These are phyloP conservation scores for Rhodotorula kratochvilovae DNA, from an alignment of 768 basidiomycete genomes.

Conservation along the genomic window DNA sequence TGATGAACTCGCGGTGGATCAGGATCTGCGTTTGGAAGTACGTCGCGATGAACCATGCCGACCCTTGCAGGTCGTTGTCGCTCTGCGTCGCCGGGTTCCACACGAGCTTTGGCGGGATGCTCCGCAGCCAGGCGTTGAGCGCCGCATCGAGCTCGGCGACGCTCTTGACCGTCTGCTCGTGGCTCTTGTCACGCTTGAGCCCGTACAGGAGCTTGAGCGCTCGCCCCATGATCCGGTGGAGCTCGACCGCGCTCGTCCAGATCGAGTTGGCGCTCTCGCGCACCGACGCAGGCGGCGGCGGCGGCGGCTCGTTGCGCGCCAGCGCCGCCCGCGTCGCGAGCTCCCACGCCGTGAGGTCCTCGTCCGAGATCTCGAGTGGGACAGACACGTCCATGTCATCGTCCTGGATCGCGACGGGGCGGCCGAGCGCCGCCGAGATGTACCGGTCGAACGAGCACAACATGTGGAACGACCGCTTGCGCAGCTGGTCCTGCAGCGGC, in stretches of 20 bases:
- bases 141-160: constrained; percentile 19
- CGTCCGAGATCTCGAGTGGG: constrained; percentile 24
- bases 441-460: constrained; percentile 21
- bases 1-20: constrained; percentile 70
- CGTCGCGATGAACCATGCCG: constrained; percentile 57
- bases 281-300: background rate
- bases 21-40: constrained; percentile 56
- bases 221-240: constrained; percentile 9
- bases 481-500: constrained; percentile 62
- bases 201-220: constrained; percentile 6
- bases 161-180: constrained; percentile 5
- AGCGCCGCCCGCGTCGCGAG: background rate
- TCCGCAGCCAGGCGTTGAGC: constrained; percentile 32
- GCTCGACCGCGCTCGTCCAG: background rate
- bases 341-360: constrained; percentile 27
- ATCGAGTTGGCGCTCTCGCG: background rate
- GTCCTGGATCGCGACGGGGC: constrained; percentile 69
- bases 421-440: constrained; percentile 55
- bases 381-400: constrained; percentile 58
- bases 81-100: constrained; percentile 55
- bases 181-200: constrained; percentile 2
- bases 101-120: constrained; percentile 22
- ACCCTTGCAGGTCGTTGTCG: constrained; percentile 57
- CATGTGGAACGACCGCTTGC: constrained; percentile 72
- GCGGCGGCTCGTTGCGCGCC: background rate